phyloP scores from a whole-genome alignment of 352 stramenopile genomes.

The Globisporangium irregulare region DNA sequence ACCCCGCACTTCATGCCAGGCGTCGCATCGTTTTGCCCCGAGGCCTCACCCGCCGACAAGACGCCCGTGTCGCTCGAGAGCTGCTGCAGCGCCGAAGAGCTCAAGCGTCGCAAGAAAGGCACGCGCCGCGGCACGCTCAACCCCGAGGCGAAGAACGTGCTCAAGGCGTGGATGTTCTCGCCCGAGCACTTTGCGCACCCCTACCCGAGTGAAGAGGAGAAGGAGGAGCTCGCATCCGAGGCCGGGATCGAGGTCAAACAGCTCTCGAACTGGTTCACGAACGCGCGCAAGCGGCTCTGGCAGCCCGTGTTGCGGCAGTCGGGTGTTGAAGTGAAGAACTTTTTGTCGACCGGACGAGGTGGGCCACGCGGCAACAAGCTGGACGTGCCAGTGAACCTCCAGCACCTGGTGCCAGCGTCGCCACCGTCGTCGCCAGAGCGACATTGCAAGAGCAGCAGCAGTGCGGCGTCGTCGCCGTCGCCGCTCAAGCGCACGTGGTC shows the following conservation, averaged over 20 bases:
- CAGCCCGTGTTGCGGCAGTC: slow-evolving; percentile 83
- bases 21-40: slow-evolving; percentile 25
- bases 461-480: slow-evolving; percentile 20
- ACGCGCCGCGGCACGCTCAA: slow-evolving; percentile 80
- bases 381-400: slow-evolving; percentile 62
- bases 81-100: slow-evolving; percentile 6
- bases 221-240: slow-evolving; percentile 75
- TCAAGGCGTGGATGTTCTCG: slow-evolving; percentile 90
- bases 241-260: slow-evolving; percentile 87
- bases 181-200: slow-evolving; percentile 85
- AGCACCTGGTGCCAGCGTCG: slow-evolving; percentile 48
- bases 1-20: slow-evolving; percentile 32
- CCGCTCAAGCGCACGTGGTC: slow-evolving; percentile 60
- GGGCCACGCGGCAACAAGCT: slow-evolving; percentile 78
- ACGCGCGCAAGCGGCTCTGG: slow-evolving; percentile 85
- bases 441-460: slow-evolving; percentile 7
- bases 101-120: slow-evolving; percentile 70
- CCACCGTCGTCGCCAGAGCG: slow-evolving; percentile 31
- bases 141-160: slow-evolving; percentile 79
- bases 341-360: slow-evolving; percentile 77
- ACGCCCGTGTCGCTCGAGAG: not conserved
- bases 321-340: slow-evolving; percentile 89
- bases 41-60: slow-evolving; percentile 42
- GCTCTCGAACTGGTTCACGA: slow-evolving; percentile 90
- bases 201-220: slow-evolving; percentile 87